phyloP scores from a whole-genome alignment of 768 basidiomycete genomes.

The Tricholoma matsutake region DNA sequence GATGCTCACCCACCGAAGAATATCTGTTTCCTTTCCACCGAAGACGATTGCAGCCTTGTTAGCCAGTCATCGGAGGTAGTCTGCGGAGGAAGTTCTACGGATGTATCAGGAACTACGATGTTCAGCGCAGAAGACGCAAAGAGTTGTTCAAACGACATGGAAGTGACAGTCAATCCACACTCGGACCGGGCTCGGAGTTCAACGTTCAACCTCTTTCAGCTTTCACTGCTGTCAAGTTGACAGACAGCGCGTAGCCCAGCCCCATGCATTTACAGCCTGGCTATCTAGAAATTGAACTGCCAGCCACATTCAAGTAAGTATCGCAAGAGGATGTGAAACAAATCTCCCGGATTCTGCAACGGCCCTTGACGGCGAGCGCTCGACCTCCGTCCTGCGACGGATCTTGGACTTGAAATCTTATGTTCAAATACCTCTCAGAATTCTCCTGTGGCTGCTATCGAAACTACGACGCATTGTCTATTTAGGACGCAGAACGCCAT shows the following conservation, averaged over 20 bases:
- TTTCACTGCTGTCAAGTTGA: too few relatives aligned
- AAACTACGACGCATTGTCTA: background rate
- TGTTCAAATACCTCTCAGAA: background rate
- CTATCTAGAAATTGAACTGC: background rate
- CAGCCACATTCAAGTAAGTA: background rate
- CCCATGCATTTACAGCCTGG: background rate
- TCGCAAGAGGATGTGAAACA: background rate
- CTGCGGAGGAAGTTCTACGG: conserved; percentile 55
- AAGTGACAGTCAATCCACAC: background rate
- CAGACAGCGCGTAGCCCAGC: too few relatives aligned
- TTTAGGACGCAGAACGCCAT: background rate
- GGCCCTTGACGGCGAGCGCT: background rate
- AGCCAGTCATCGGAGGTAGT: conserved; percentile 55
- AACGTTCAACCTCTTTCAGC: too few relatives aligned
- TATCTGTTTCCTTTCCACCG: conserved; percentile 56
- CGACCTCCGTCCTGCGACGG: background rate
- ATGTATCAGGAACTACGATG: conserved; percentile 63
- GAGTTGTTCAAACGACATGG: conserved; percentile 55
- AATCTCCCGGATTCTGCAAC: background rate
- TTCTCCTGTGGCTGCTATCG: background rate
- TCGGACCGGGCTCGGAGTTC: too few relatives aligned
- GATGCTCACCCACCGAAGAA: conserved; percentile 62
- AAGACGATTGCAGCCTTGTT: conserved; percentile 35
- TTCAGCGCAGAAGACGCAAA: conserved; percentile 59
- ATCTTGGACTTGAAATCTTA: background rate